Conservation (phyloP, 768 basidiomycete genomes). For the Chiua virens region DNA sequence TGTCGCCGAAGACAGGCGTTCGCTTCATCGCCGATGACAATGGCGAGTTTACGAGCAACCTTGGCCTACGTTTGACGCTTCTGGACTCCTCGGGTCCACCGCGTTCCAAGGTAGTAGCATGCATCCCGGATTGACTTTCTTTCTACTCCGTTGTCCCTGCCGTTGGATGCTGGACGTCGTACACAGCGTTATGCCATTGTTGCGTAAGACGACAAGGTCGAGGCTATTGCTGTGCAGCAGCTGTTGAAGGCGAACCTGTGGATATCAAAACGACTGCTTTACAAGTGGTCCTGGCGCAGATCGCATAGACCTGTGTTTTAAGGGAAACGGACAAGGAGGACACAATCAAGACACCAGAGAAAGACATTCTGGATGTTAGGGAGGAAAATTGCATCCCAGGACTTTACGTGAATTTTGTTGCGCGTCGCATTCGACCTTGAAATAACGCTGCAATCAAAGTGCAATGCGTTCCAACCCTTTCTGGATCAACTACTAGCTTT, state of each 20-base stretch:
- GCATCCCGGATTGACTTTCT: neutral
- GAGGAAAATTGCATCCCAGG: too few species aligned
- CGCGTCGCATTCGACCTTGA: too few species aligned
- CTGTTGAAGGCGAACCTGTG: constrained; percentile 48
- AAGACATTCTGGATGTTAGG: neutral
- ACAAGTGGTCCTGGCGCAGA: constrained; percentile 40
- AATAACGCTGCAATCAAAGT: too few species aligned
- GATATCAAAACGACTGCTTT: constrained; percentile 56
- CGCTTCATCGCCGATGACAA: constrained; percentile 71
- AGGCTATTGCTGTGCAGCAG: too few species aligned
- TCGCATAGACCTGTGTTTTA: constrained; percentile 11
- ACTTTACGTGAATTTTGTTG: too few species aligned
- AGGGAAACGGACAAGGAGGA: neutral
- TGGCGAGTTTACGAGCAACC: constrained; percentile 49
- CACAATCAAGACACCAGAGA: neutral
- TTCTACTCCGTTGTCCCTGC: neutral
- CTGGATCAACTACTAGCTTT: too few species aligned
- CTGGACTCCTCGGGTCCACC: constrained; percentile 61
- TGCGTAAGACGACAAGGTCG: constrained; percentile 57
- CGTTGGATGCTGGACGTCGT: neutral
- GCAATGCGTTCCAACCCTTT: too few species aligned
- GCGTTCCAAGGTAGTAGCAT: constrained; percentile 55
- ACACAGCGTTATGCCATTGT: constrained; percentile 55
- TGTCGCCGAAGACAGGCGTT: constrained; percentile 38
- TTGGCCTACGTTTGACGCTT: constrained; percentile 63